Percentiles rank a stretch among this genome's conserved stretches.
Conservation (phyloP, 2,329 filamentous ascomycete species). For the Trichoderma koningii region DNA sequence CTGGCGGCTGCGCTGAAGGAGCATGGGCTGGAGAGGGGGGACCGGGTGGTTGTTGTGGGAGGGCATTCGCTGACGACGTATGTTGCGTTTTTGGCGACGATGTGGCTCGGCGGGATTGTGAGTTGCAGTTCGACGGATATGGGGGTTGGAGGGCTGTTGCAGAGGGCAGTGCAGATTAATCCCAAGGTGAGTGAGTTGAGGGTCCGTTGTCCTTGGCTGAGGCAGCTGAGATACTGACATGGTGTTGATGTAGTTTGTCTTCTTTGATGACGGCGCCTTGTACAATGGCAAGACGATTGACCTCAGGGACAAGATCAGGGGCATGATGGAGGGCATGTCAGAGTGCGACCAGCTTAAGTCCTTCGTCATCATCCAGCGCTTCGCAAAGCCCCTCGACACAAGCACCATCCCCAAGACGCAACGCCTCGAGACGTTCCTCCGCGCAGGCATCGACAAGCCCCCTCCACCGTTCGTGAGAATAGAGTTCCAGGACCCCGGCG, state of each 20-base stretch:
- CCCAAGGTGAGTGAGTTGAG: conserved; percentile 55
- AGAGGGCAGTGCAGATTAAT: conserved; percentile 72
- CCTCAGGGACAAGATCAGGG: conserved; percentile 70
- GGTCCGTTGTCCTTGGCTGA: conserved; percentile 31
- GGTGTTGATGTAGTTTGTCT: conserved; percentile 59
- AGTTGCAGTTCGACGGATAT: conserved; percentile 80
- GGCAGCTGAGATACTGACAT: conserved; percentile 20
- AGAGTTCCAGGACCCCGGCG: conserved; percentile 71
- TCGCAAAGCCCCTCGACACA: conserved; percentile 62
- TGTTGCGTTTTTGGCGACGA: conserved; percentile 68
- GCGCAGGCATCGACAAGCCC: conserved; percentile 33
- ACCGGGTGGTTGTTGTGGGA: conserved; percentile 74
- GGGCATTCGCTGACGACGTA: conserved; percentile 76
- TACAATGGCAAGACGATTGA: conserved; percentile 79
- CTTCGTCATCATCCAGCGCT: conserved; percentile 67
- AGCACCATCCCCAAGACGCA: conserved; percentile 51
- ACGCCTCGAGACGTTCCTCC: conserved; percentile 50
- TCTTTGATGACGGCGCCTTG: conserved; percentile 76
- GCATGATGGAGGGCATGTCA: conserved; percentile 67
- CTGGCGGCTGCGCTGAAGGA: conserved; percentile 68
- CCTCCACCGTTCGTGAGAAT: conserved; percentile 60
- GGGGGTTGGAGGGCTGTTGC: conserved; percentile 75
- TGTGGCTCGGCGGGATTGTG: conserved; percentile 73
- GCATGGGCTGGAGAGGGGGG: conserved; percentile 67
- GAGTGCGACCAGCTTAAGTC: conserved; percentile 62